Base-by-base conservation (phyloP, 768 basidiomycete genomes). In the Kwoniella dendrophila region DNA sequence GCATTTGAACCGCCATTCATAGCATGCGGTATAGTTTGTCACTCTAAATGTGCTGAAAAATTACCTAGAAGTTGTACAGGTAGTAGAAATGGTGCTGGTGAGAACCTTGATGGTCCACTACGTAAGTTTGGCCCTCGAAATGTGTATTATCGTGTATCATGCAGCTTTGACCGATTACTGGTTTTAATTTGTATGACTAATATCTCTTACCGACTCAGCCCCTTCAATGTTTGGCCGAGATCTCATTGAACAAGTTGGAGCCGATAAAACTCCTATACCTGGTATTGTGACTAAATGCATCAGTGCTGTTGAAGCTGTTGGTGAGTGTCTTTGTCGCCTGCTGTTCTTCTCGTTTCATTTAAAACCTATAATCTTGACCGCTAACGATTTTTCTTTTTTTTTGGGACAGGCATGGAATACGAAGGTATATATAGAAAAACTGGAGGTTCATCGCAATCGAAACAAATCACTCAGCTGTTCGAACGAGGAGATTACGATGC, bases 391-490 rank as follows among this genome's bases (percentile, higher is more conserved):
- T 53, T 10, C 8, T n/a, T 29, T 18, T 20, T 56, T 4, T 41
- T 5, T 33, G 11, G 33, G 20, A 4, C 52, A 90, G 94, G 90
- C 4, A 84, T 97, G 81, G 92, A 96, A 62, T 93, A 93, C 73
- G 96, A 99, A 78, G 96, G 96, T 11, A 92, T 99, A 66, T 99
- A 99, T 79, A 91, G 96, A 66, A 99, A 99, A 82, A 92, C 88
- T 0, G 96, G 96, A 30, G 96, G 96, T 2, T 87, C 90, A 29
- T 85, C 89, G 2, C 94, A 94, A 72, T 89, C 91, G 34, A 95
- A 95, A 81, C 84, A 84, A 54, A 97, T 99, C 80, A 93, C 91
- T 0, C 90, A 94, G 66, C 83, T 95, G 26, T 99, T 99, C 71
- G 96, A 98, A 73, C 85, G 89, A 49, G 93, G 92, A 56, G 88